Base-by-base conservation (phyloP, 2,329 filamentous ascomycete species). In the Lasiodiplodia theobromae region DNA sequence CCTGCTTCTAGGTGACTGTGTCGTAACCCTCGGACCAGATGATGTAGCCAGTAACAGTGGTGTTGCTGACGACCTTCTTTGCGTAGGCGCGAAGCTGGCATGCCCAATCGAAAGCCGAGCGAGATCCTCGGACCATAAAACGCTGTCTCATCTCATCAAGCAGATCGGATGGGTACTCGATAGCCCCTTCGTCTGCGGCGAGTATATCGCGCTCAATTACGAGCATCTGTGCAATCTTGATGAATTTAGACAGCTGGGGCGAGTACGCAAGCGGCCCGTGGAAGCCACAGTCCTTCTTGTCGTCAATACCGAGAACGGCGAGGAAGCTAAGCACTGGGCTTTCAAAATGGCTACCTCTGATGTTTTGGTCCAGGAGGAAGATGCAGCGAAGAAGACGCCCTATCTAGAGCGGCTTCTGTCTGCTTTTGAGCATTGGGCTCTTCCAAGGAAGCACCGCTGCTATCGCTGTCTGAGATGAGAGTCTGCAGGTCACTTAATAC, bases 191-290 rank as follows among this genome's bases (percentile, higher is more conserved):
- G 31, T 34, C 31, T 34, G 31, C 31, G 2, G 6, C 8, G 1
- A 63, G 8, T 4, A 74, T 58, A 7, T 70, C 69, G 34, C 69
- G 60, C 68, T 72, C 56, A 8, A 72, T 52, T 7, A 73, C 70
- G 44, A 74, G 72, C 69, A 73, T 72, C 52, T 74, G 54, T 2
- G 69, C 68, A 2, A 74, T 71, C 66, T 73, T 74, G 44, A 73
- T 71, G 25, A 71, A 73, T 25, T 68, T 71, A n/a, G 70, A 73
- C 7, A 73, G 71, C 18, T 57, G 47, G 14, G 70, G 60, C 34
- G 68, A 70, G 67, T 69, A 71, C 25, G 40, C 52, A 11, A 64
- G n/a, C 12, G 70, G 64, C 38, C 67, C 64, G 16, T 60, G 40
- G 38, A 73, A 70, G 12, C 38, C 54, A 6, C 47, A 52, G 8